Conservation (phyloP, 768 basidiomycete genomes). For the Amanita pseudoporphyria region DNA sequence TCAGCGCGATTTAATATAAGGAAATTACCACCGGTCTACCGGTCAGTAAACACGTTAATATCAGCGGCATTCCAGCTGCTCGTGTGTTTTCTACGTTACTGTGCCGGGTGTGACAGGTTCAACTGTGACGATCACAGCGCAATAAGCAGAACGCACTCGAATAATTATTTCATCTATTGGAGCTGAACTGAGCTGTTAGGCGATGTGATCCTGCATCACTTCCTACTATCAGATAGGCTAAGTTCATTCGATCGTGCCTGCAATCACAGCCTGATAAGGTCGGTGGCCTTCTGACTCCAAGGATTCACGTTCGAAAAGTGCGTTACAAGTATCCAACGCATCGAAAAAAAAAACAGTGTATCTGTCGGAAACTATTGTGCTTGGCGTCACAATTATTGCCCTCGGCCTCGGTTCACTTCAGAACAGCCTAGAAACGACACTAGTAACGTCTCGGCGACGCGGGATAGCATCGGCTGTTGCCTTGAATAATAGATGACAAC, state of each 20-base stretch:
- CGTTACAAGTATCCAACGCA: not conserved
- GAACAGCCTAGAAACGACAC: not conserved
- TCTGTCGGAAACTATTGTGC: not conserved
- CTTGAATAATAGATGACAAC: not conserved
- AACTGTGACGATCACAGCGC: not conserved
- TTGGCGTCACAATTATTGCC: not conserved
- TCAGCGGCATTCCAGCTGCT: not conserved
- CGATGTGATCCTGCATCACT: slow-evolving; percentile 6
- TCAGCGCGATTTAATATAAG: not conserved
- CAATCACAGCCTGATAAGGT: not conserved
- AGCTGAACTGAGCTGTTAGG: not conserved
- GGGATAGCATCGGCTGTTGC: slow-evolving; percentile 1
- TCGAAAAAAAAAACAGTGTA: not conserved
- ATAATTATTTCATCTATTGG: not conserved
- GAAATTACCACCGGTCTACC: not conserved
- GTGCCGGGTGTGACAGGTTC: not conserved
- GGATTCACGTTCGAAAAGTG: not conserved
- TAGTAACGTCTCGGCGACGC: not conserved
- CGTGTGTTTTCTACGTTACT: not conserved
- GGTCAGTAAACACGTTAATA: not conserved
- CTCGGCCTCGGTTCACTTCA: not conserved
- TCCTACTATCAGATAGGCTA: not conserved
- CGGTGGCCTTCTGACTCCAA: not conserved
- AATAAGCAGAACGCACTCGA: not conserved
- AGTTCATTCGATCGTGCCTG: slow-evolving; percentile 2